These are phyloP conservation scores for Sclerotinia nivalis DNA, from an alignment of 2,329 filamentous ascomycete species.

Conservation along the genomic window DNA sequence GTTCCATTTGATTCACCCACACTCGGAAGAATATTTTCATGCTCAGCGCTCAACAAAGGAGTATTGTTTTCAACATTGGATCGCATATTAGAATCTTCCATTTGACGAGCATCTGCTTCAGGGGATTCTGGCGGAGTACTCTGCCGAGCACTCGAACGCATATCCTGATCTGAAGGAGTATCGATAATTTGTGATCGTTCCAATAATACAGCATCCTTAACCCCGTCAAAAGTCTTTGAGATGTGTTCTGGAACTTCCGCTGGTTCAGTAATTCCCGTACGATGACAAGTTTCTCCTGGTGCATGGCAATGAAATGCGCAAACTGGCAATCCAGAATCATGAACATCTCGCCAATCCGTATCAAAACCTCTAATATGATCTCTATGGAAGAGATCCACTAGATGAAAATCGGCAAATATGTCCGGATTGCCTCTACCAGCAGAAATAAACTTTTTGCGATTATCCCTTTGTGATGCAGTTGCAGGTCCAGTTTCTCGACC, in stretches of 20 bases:
- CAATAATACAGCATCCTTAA: conserved; percentile 3
- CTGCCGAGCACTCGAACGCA: not conserved
- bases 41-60: not conserved
- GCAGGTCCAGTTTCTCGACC: conserved; percentile 16
- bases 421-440: not conserved
- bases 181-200: conserved; percentile 11
- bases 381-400: not conserved
- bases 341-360: conserved; percentile 15
- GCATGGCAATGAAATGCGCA: conserved; percentile 12
- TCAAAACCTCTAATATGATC: conserved; percentile 14
- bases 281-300: conserved; percentile 15
- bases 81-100: not conserved
- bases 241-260: conserved; percentile 12
- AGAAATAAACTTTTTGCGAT: conserved; percentile 12
- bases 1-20: not conserved
- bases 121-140: not conserved
- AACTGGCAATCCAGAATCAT: conserved; percentile 10
- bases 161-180: conserved; percentile 2
- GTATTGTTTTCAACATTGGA: not conserved
- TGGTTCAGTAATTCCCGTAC: conserved; percentile 7
- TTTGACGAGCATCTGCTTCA: not conserved
- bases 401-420: conserved; percentile 4
- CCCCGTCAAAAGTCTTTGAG: conserved; percentile 1
- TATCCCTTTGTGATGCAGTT: conserved; percentile 12
- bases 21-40: not conserved